phyloP scores from a whole-genome alignment of 768 basidiomycete genomes.

The Pleurotus cornucopiae region DNA sequence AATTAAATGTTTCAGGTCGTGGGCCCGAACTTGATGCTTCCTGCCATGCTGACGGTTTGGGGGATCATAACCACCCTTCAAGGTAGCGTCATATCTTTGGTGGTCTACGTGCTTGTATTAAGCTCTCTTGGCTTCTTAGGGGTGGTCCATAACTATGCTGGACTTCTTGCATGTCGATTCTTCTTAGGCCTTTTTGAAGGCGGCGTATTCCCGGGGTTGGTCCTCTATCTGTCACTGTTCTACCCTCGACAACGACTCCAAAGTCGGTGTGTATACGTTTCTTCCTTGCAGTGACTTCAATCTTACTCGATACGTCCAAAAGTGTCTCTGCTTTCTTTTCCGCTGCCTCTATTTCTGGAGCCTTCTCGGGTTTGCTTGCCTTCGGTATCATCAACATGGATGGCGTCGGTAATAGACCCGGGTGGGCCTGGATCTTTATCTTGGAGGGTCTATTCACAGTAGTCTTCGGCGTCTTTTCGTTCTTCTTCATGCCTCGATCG shows the following conservation, averaged over 20 bases:
- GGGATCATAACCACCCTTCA: slow-evolving; percentile 63
- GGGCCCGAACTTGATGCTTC: slow-evolving; percentile 55
- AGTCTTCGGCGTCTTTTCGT: slow-evolving; percentile 47
- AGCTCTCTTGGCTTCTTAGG: slow-evolving; percentile 22
- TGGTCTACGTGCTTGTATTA: not conserved
- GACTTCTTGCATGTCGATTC: slow-evolving; percentile 44
- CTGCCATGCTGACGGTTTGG: slow-evolving; percentile 62
- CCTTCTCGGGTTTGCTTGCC: slow-evolving; percentile 68
- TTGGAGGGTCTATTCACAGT: slow-evolving; percentile 65
- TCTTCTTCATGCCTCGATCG: slow-evolving; percentile 43
- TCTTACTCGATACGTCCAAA: not conserved
- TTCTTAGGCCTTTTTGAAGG: slow-evolving; percentile 50
- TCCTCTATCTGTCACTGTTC: slow-evolving; percentile 54
- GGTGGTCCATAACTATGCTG: slow-evolving; percentile 39
- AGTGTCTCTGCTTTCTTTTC: slow-evolving; percentile 46
- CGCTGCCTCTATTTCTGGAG: slow-evolving; percentile 54
- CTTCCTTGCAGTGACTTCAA: not conserved
- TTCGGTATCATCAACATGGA: slow-evolving; percentile 63
- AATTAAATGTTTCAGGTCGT: slow-evolving; percentile 27
- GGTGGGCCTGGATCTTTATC: slow-evolving; percentile 72
- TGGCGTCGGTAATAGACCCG: slow-evolving; percentile 55
- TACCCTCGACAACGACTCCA: slow-evolving; percentile 48
- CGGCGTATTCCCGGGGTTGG: slow-evolving; percentile 54
- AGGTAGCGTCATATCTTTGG: slow-evolving; percentile 26
- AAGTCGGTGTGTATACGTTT: slow-evolving; percentile 22